Evolutionary conservation across 78 protist genomes (phyloP), one percentile per base, ranked within the genome.

Genomic region (Dictyostelium brefeldianum): DNA sequence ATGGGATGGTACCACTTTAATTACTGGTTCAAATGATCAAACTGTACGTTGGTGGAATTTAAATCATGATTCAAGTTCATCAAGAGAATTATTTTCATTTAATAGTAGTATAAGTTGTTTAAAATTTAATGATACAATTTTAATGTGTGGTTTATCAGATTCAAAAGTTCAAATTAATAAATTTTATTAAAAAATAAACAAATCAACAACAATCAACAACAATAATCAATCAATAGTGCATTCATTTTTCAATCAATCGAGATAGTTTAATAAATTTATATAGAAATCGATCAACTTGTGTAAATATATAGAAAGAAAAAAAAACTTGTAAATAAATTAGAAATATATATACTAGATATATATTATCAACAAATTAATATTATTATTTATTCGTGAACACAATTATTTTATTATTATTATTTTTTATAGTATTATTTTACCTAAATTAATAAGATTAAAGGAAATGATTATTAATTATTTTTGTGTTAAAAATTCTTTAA

Each of bases 11-110:
- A 47, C 83, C 17, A 74, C 79, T 1, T 48, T 85, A 0, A 75
- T 85, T 0, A 74, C 92, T 12, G 92, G 83, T 31, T 85, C 92
- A 8, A 85, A 71, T 48, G 92, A 85, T 18, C 92, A 85, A 85
- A 46, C 75, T 1, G 62, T 85, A 12, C 59, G 80, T 31, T 75
- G 65, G 56, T 85, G 92, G 92, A 85, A 85, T 48, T 18, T 85
- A 25, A 85, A 85, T 47, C 17, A 41, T 62, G 47, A 47, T n/a
- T 59, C 83, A 15, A 27, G 25, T 36, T 20, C 20, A 27, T 50
- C 65, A 27, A 77, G 12, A 46, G 92, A 85, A 15, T 29, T 85
- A 59, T 85, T 74, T 46, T 22, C 59, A n/a, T 56, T 78, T 43
- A 48, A 43, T 36, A 54, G 73, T n/a, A 22, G 62, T 41, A 59